These are phyloP conservation scores for Blastobotrys aristatus DNA, from an alignment of 1,139 yeast genomes.

Conservation along the genomic window DNA sequence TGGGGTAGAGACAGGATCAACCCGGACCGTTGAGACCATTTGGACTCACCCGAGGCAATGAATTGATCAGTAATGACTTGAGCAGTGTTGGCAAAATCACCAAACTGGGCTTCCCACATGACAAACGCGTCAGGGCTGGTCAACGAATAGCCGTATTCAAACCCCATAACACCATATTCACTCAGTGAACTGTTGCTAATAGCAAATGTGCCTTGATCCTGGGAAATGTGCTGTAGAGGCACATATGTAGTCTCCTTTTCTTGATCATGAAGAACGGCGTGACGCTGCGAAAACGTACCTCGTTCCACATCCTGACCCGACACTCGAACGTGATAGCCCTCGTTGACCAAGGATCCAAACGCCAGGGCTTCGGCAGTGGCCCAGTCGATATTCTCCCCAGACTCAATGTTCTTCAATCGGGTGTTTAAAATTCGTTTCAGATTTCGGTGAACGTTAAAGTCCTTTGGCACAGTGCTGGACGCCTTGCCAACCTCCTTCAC, in stretches of 20 bases:
- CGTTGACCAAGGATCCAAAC: conserved; percentile 84
- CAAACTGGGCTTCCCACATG: conserved; percentile 99
- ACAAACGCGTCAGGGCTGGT: conserved; percentile 96
- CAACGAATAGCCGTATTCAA: conserved; percentile 97
- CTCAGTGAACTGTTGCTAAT: conserved; percentile 96
- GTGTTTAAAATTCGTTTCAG: conserved; percentile 87
- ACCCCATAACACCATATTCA: conserved; percentile 98
- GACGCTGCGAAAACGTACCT: conserved; percentile 99
- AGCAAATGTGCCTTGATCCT: conserved; percentile 79
- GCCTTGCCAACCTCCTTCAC: conserved; percentile 74
- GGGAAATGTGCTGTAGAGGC: conserved; percentile 75
- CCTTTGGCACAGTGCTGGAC: conserved; percentile 78
- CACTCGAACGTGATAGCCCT: conserved; percentile 94
- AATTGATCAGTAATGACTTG: conserved; percentile 97
- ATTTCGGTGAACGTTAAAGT: conserved; percentile 89
- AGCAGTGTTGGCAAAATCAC: conserved; percentile 99
- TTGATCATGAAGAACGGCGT: conserved; percentile 97
- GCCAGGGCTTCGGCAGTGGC: conserved; percentile 99
- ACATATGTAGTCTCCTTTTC: conserved; percentile 73
- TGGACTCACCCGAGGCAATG: conserved; percentile 93
- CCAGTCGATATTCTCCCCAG: conserved; percentile 97
- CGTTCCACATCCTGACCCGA: conserved; percentile 99
- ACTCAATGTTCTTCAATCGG: conserved; percentile 81
- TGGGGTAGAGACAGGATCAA: conserved; percentile 93
- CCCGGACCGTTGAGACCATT: conserved; percentile 99